A percentile compares a stretch with the other conserved stretches of the same genome.
phyloP scores from a whole-genome alignment of 2,329 filamentous ascomycete genomes.

The Diaporthe eres region DNA sequence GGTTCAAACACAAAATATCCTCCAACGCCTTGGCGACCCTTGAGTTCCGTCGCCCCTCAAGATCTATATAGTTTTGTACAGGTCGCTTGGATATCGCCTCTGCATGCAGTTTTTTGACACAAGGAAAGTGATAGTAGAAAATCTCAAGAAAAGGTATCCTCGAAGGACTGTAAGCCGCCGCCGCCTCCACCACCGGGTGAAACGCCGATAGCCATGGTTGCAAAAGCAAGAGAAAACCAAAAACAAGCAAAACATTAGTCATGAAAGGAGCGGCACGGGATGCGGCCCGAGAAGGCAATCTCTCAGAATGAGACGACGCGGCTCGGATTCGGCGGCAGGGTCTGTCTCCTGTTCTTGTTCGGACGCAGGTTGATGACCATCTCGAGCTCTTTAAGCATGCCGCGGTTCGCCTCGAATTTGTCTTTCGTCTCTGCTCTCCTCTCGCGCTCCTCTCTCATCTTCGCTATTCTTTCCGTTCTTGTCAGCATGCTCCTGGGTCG shows the following conservation, averaged over 20 bases:
- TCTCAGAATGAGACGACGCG: constrained; percentile 60
- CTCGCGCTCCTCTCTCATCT: constrained; percentile 89
- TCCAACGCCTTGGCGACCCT: constrained; percentile 1
- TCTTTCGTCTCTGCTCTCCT: constrained; percentile 80
- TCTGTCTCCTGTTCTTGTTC: constrained; percentile 53
- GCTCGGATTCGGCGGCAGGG: constrained; percentile 50
- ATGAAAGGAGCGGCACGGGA: constrained; percentile 37
- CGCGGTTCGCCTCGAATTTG: constrained; percentile 83
- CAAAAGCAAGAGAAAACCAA: constrained; percentile 28
- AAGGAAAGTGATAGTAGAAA: constrained; percentile 23
- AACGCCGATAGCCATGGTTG: constrained; percentile 39
- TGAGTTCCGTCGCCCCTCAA: constrained; percentile 23
- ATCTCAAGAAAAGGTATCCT: constrained; percentile 26
- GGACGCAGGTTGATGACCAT: constrained; percentile 80
- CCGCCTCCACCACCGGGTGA: neutral
- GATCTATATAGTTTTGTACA: constrained; percentile 38
- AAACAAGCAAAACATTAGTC: constrained; percentile 42
- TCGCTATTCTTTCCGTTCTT: constrained; percentile 87
- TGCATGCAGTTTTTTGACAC: constrained; percentile 27
- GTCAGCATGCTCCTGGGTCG: constrained; percentile 80
- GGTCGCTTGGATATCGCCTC: constrained; percentile 33
- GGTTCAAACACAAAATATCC: neutral
- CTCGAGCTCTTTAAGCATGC: constrained; percentile 94
- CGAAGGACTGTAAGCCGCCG: constrained; percentile 22
- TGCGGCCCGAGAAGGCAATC: neutral